A percentile compares a stretch with the other conserved stretches of the same genome.
phyloP scores from a whole-genome alignment of 2,329 filamentous ascomycete genomes.

The Neonectria coccinea region DNA sequence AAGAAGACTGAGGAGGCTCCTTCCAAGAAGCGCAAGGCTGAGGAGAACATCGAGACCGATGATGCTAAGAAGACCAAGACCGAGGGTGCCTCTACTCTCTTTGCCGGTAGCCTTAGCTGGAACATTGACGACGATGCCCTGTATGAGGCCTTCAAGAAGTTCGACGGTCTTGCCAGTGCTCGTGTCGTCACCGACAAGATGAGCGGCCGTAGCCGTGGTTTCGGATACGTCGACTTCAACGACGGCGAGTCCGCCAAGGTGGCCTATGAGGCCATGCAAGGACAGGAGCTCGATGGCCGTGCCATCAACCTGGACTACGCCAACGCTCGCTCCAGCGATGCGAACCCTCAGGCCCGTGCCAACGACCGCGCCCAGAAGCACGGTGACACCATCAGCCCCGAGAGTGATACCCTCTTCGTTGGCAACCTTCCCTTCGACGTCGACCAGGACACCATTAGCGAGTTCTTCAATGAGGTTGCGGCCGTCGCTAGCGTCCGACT shows the following conservation, averaged over 20 bases:
- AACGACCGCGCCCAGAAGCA: slow-evolving; percentile 74
- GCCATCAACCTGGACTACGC: slow-evolving; percentile 83
- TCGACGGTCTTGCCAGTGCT: slow-evolving; percentile 77
- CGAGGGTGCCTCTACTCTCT: slow-evolving; percentile 74
- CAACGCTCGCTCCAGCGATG: slow-evolving; percentile 70
- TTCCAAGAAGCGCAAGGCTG: slow-evolving; percentile 62
- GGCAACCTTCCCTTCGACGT: slow-evolving; percentile 91
- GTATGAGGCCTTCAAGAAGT: slow-evolving; percentile 82
- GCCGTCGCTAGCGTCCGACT: slow-evolving; percentile 84
- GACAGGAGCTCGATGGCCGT: slow-evolving; percentile 79
- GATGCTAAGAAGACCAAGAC: slow-evolving; percentile 77
- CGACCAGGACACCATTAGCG: slow-evolving; percentile 78
- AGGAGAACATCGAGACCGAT: slow-evolving; percentile 60
- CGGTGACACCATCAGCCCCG: slow-evolving; percentile 83
- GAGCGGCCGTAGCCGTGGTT: slow-evolving; percentile 86
- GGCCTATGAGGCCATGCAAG: slow-evolving; percentile 81
- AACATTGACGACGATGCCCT: slow-evolving; percentile 88
- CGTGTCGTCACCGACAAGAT: slow-evolving; percentile 88
- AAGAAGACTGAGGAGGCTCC: slow-evolving; percentile 54
- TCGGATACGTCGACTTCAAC: slow-evolving; percentile 92
- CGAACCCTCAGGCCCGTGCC: slow-evolving; percentile 66
- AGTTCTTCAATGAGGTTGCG: slow-evolving; percentile 79
- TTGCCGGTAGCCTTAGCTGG: slow-evolving; percentile 92
- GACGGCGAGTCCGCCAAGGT: slow-evolving; percentile 74
- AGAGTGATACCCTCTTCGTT: slow-evolving; percentile 89